Conservation (phyloP, 2,329 filamentous ascomycete genomes). For the Sporothrix luriei region DNA sequence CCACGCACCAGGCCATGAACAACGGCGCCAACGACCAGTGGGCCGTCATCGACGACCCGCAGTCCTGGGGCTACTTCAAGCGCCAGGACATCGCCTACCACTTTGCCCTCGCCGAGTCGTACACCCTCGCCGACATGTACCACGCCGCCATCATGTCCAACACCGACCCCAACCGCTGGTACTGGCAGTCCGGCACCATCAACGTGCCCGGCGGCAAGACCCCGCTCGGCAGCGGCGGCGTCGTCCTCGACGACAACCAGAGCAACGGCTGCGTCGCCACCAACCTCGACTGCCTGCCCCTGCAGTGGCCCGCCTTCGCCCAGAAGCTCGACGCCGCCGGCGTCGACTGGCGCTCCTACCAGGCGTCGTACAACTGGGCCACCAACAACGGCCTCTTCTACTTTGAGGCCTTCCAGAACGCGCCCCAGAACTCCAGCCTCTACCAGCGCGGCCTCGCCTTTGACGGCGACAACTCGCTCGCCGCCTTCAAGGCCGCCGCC, state of each 20-base stretch:
- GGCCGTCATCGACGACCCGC: constrained; percentile 54
- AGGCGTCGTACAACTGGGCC: constrained; percentile 53
- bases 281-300: constrained; percentile 55
- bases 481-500: constrained; percentile 54
- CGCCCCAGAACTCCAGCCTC: constrained; percentile 46
- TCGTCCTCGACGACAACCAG: constrained; percentile 54
- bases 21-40: constrained; percentile 54
- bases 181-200: constrained; percentile 48
- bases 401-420: constrained; percentile 56
- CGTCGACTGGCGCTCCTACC: constrained; percentile 55
- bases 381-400: constrained; percentile 58
- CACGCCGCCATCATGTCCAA: constrained; percentile 51
- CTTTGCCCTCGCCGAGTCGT: constrained; percentile 58
- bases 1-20: constrained; percentile 57
- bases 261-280: constrained; percentile 50
- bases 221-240: constrained; percentile 44
- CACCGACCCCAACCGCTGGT: constrained; percentile 54
- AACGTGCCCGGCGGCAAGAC: constrained; percentile 52
- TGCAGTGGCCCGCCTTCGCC: constrained; percentile 57
- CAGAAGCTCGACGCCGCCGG: constrained; percentile 53
- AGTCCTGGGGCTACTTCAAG: constrained; percentile 56
- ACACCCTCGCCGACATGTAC: constrained; percentile 58
- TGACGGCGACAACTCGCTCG: constrained; percentile 46
- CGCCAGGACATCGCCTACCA: constrained; percentile 56
- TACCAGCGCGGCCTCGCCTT: constrained; percentile 52